Percentiles rank a stretch among this genome's conserved stretches.
Conservation (phyloP, 2,329 filamentous ascomycete genomes). For the Biscogniauxia sp. region DNA sequence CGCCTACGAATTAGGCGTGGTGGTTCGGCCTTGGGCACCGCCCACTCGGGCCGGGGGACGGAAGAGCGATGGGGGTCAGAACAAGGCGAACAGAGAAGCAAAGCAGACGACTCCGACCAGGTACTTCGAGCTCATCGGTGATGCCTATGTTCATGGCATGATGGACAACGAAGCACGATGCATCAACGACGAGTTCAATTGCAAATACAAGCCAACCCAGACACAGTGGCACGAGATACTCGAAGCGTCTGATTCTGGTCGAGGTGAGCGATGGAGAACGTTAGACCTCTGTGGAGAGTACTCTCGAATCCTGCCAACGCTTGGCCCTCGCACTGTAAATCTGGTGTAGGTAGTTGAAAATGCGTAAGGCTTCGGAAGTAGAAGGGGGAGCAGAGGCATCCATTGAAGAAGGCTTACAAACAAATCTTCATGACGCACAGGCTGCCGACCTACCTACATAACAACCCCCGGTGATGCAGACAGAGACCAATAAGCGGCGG, state of each 20-base stretch:
- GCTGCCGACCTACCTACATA: no score
- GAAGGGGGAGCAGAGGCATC: no score
- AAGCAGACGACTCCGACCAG: neutral
- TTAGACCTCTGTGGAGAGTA: constrained; percentile 16
- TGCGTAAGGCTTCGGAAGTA: no score
- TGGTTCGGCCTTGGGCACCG: constrained; percentile 12
- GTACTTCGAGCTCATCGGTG: constrained; percentile 23
- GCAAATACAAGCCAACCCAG: constrained; percentile 16
- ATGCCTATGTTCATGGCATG: constrained; percentile 25
- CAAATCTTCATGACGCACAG: no score
- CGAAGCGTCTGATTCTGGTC: constrained; percentile 12
- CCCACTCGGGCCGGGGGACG: neutral
- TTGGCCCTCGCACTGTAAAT: constrained; percentile 17
- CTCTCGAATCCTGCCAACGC: constrained; percentile 19
- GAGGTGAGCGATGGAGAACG: constrained; percentile 20
- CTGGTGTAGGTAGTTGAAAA: constrained; percentile 20
- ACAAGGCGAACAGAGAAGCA: neutral
- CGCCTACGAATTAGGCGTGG: constrained; percentile 12
- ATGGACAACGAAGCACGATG: constrained; percentile 24
- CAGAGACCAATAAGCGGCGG: no score
- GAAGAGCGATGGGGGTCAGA: neutral
- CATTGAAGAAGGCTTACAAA: no score
- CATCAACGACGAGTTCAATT: constrained; percentile 23
- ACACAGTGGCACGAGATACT: constrained; percentile 13
- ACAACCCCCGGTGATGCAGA: no score